phyloP scores from a whole-genome alignment of 2,329 filamentous ascomycete species.

The Sporothrix globosa region DNA sequence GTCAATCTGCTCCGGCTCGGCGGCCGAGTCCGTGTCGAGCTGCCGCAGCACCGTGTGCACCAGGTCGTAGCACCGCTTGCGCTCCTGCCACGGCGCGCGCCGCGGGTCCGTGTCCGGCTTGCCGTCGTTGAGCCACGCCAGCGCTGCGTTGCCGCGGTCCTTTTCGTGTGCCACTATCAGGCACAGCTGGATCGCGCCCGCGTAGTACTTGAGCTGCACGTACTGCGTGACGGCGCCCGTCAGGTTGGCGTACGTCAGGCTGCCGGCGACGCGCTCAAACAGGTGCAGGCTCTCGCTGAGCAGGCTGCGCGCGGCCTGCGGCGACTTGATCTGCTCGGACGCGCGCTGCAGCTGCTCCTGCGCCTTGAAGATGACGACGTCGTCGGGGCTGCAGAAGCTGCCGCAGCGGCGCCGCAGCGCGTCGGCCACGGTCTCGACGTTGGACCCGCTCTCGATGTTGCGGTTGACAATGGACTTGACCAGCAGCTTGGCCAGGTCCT shows the following conservation, averaged over 20 bases:
- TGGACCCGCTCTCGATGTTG: slow-evolving; percentile 95
- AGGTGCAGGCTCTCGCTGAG: slow-evolving; percentile 87
- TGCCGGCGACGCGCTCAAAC: slow-evolving; percentile 86
- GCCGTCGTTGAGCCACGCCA: slow-evolving; percentile 86
- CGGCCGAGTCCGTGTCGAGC: slow-evolving; percentile 71
- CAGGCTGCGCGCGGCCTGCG: slow-evolving; percentile 74
- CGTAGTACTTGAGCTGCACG: slow-evolving; percentile 81
- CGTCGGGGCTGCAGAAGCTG: slow-evolving; percentile 95
- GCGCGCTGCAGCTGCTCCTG: slow-evolving; percentile 93
- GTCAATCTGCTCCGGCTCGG: slow-evolving; percentile 73
- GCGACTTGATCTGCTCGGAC: slow-evolving; percentile 73
- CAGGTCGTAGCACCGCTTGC: slow-evolving; percentile 82
- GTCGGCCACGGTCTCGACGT: slow-evolving; percentile 96
- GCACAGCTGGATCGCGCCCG: slow-evolving; percentile 86
- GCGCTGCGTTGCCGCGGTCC: slow-evolving; percentile 83
- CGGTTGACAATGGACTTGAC: slow-evolving; percentile 98
- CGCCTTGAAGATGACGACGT: slow-evolving; percentile 97
- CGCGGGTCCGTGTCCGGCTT: slow-evolving; percentile 72
- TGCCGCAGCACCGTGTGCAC: slow-evolving; percentile 78
- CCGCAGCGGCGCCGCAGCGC: slow-evolving; percentile 89
- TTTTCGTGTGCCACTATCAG: slow-evolving; percentile 80
- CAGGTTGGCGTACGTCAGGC: slow-evolving; percentile 78
- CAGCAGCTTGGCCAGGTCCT: slow-evolving; percentile 87
- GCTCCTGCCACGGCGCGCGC: slow-evolving; percentile 66
- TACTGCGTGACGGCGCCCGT: slow-evolving; percentile 79